Base-by-base conservation (phyloP, 1,284 basidiomycete species). In the Rhodotorula sp. region DNA sequence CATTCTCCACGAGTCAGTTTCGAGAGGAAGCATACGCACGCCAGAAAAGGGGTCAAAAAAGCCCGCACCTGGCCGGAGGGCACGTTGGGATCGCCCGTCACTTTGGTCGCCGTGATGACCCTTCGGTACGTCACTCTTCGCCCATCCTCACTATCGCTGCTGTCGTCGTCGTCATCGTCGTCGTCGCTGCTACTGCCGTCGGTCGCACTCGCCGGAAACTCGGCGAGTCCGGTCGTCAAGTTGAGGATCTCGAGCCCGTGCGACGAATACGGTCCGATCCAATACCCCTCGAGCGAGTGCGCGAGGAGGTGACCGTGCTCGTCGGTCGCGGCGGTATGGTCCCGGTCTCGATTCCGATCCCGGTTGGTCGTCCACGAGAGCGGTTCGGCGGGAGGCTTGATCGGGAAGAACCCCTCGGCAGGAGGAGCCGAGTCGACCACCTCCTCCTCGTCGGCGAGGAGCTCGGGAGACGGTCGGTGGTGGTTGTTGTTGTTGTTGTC, bases 161-260 rank as follows among this genome's bases (percentile, higher is more conserved):
- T 62, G 54, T 46, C 52, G 39, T 54, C 52, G 31, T 46, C 29
- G 29, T 29, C 29, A 3, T 29, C 51, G 15, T 23, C 46, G 54
- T 21, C 23, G 18, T 31, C 29, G 26, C 54, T 56, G 54, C 54
- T 51, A 51, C 49, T 51, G 10, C 8, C 16, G 43, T 46, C 62
- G 43, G 14, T 46, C 31, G 51, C 61, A 6, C 1, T 29, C 3
- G 48, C 61, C 18, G 60, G 56, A 5, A 62, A 26, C 39, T 68
- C 67, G 56, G 62, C 58, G 48, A 70, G 31, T 5, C 58, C 56
- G 46, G 68, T 46, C 7, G 60, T 48, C 26, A 77, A 26, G 34
- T 70, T 47, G 18, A 74, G 69, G 57, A 73, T 70, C 54, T 77
- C 73, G 70, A 77, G 67, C 1, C 76, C 76, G 62, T 77, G 76